Evolutionary conservation across 2,329 filamentous ascomycete genomes (phyloP), one percentile per base, ranked within the genome.

Genomic region (Hymenotorrendiella dingleyae): DNA sequence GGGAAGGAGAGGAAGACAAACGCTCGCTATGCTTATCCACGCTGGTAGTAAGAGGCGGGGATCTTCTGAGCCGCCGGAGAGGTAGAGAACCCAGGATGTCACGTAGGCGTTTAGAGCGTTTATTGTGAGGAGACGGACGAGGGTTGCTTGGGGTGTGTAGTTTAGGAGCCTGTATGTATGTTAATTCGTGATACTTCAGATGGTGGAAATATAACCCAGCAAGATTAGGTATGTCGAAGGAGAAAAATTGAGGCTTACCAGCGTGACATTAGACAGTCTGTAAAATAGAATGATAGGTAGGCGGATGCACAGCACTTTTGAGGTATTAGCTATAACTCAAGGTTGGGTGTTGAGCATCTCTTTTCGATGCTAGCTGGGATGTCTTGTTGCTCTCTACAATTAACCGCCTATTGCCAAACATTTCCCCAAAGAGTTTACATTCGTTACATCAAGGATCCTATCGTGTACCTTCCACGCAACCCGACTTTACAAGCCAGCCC

Each of bases 261-360:
- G 65, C 86, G 72, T 48, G 84, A 88, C 84, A 90, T 89, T 56
- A 90, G 75, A 64, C 84, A 87, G 65, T 90, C 85, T 44, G 84
- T 86, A 61, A 90, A 90, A 68, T 87, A 86, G 64, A 87, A 90
- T 38, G 83, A 84, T 47, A 89, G 73, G 63, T 88, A 87, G 41
- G 82, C 85, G 16, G 83, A 86, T 45, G 84, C 81, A 58, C 77
- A 80, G 67, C 84, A 88, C 84, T 87, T 56, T 32, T 6, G 11
- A 20, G 12, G 6, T 21, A 32, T 12, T 9, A 32, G 17, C 27
- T 19, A 26, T n/a, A n/a, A n/a, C n/a, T n/a, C n/a, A n/a, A n/a
- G n/a, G n/a, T n/a, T n/a, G n/a, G n/a, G n/a, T n/a, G n/a, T n/a
- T n/a, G n/a, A n/a, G n/a, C n/a, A n/a, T n/a, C n/a, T n/a, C n/a